phyloP scores from a whole-genome alignment of 768 basidiomycete species.

The Agrocybe chaxingu region DNA sequence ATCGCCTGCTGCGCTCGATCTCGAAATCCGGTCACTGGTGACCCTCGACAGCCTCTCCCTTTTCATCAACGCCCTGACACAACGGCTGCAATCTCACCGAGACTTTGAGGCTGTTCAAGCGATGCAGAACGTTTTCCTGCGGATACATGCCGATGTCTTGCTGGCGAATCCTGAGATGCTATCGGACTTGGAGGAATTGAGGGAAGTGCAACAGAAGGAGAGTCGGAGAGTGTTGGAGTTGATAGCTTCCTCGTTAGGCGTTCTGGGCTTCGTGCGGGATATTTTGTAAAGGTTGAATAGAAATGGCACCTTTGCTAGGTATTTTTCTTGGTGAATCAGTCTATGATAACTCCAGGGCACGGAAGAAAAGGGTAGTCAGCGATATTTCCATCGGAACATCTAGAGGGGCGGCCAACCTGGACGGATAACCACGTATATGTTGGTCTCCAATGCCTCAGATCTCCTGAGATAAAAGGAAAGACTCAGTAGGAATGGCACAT shows the following conservation, averaged over 20 bases:
- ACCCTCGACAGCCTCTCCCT: slow-evolving; percentile 56
- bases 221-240: slow-evolving; percentile 75
- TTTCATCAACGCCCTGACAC: slow-evolving; percentile 74
- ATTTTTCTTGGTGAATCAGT: too few species aligned
- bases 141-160: slow-evolving; percentile 79
- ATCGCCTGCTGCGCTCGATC: slow-evolving; percentile 87
- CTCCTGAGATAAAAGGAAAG: too few species aligned
- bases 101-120: slow-evolving; percentile 97
- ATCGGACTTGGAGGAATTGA: slow-evolving; percentile 52
- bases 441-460: too few species aligned
- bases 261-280: slow-evolving; percentile 73
- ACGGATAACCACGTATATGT: too few species aligned
- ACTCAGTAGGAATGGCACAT: too few species aligned
- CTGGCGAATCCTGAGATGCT: slow-evolving; percentile 67
- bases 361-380: too few species aligned
- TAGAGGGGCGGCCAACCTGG: too few species aligned
- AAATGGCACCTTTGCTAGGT: background rate
- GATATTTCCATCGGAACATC: too few species aligned
- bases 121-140: slow-evolving; percentile 79
- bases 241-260: slow-evolving; percentile 71
- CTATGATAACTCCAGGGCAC: too few species aligned
- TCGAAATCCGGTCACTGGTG: slow-evolving; percentile 81
- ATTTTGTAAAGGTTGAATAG: slow-evolving; percentile 38
- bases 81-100: slow-evolving; percentile 69
- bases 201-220: slow-evolving; percentile 70